Conservation (phyloP, 768 basidiomycete genomes). For the Candolleomyces aberdarensis region DNA sequence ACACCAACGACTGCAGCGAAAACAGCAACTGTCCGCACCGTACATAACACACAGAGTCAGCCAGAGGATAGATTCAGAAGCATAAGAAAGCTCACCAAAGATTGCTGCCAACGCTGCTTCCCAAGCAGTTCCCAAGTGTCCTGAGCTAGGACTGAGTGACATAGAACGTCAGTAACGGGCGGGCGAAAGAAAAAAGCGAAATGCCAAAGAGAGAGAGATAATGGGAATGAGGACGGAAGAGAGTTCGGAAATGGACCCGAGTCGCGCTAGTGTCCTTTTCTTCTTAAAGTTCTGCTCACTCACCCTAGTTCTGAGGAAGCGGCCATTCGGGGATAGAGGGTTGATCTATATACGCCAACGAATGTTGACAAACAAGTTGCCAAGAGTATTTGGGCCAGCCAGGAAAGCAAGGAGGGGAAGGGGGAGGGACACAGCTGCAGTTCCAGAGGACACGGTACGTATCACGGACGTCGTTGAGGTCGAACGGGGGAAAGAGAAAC, state of each 20-base stretch:
- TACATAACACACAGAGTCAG: background rate
- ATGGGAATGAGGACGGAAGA: too few species aligned
- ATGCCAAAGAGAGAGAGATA: background rate
- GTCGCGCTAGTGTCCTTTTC: too few species aligned
- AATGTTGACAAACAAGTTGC: too few species aligned
- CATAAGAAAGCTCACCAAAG: conserved; percentile 25
- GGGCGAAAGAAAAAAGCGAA: conserved; percentile 1
- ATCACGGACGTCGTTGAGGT: background rate
- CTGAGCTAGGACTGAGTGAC: conserved; percentile 23
- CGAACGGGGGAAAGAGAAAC: background rate
- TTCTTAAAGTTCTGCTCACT: background rate
- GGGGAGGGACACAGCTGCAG: background rate
- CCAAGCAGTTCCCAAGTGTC: conserved; percentile 34
- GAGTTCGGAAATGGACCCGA: too few species aligned
- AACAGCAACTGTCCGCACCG: conserved; percentile 13
- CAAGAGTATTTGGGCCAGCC: background rate
- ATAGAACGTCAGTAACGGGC: background rate
- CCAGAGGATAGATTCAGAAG: background rate
- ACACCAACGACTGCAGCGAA: conserved; percentile 16
- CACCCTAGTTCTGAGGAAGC: background rate
- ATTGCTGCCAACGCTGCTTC: conserved; percentile 34
- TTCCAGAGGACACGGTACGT: background rate
- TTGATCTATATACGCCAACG: background rate
- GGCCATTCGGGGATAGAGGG: background rate
- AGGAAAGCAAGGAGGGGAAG: background rate